These are phyloP conservation scores for Coffea eugenioides DNA, from an alignment of 257 asterid genomes.

Conservation along the genomic window DNA sequence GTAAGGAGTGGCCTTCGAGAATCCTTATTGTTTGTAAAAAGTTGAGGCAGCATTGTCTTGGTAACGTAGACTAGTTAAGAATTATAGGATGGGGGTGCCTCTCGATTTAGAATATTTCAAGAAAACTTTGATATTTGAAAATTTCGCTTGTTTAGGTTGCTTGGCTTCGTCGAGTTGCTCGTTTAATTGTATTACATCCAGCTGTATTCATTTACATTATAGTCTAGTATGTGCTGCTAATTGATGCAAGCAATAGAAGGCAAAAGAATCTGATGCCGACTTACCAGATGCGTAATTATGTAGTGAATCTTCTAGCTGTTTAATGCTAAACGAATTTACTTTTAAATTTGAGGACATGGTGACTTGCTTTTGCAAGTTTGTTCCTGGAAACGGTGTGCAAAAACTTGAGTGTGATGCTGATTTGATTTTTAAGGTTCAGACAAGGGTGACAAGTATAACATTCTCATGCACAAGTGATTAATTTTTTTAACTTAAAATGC, in stretches of 20 bases:
- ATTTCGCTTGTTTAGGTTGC: not conserved
- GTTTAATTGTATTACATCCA: not conserved
- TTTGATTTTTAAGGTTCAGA: not conserved
- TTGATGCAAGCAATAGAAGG: too few species aligned
- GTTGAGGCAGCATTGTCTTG: not conserved
- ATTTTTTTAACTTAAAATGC: too few species aligned
- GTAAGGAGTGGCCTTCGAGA: not conserved
- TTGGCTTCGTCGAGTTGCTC: not conserved
- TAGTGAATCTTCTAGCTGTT: not conserved
- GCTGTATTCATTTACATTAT: not conserved
- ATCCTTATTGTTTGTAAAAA: not conserved
- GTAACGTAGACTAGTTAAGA: not conserved
- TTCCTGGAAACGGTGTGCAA: not conserved
- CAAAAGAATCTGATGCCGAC: too few species aligned
- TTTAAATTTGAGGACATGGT: not conserved
- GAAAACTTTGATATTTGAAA: not conserved
- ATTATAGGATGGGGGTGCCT: not conserved
- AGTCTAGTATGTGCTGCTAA: too few species aligned
- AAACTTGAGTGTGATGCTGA: not conserved
- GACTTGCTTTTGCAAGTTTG: not conserved
- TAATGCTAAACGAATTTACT: not conserved
- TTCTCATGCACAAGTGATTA: too few species aligned
- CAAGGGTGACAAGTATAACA: not conserved
- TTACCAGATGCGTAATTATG: too few species aligned
- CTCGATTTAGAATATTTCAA: not conserved